Conservation (phyloP, 805 yeast genomes). For the Sugiyamaella qingdaonensis region DNA sequence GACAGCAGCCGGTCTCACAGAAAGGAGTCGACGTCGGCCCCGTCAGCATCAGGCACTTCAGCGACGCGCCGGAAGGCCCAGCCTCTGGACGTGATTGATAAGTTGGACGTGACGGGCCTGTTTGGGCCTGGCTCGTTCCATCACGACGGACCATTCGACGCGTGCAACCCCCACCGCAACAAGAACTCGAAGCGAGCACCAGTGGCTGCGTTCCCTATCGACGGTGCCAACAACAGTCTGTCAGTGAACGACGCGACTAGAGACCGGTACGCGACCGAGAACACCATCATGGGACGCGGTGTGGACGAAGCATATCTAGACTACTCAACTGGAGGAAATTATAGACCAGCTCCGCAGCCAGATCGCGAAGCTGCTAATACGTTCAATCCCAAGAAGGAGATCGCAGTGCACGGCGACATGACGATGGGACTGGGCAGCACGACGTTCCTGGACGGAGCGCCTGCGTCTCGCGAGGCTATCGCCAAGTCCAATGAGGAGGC, state of each 20-base stretch:
- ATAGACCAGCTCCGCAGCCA: slow-evolving; percentile 1
- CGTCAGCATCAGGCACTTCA: neutral
- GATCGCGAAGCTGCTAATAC: slow-evolving; percentile 5
- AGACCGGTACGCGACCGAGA: slow-evolving; percentile 43
- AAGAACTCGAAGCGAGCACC: slow-evolving; percentile 70
- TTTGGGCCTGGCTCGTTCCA: slow-evolving; percentile 93
- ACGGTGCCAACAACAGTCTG: slow-evolving; percentile 88
- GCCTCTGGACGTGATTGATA: slow-evolving; percentile 89
- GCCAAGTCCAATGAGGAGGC: slow-evolving; percentile 27
- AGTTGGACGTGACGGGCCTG: slow-evolving; percentile 90
- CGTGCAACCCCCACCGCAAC: slow-evolving; percentile 95
- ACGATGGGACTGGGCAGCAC: slow-evolving; percentile 89
- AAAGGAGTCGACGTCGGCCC: neutral
- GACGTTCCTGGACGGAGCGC: slow-evolving; percentile 94
- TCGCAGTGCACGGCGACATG: slow-evolving; percentile 77
- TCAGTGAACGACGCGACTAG: slow-evolving; percentile 55
- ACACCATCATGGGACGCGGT: slow-evolving; percentile 70
- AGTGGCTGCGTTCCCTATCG: slow-evolving; percentile 89
- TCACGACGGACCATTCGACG: slow-evolving; percentile 99
- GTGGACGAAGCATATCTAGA: slow-evolving; percentile 46
- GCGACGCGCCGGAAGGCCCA: slow-evolving; percentile 14
- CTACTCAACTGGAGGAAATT: slow-evolving; percentile 24
- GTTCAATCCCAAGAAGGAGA: slow-evolving; percentile 72
- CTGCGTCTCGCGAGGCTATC: slow-evolving; percentile 60
- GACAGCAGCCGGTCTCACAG: neutral